Evolutionary conservation across 805 yeast species (phyloP).

Genomic region (Myxozyma sirexii): DNA sequence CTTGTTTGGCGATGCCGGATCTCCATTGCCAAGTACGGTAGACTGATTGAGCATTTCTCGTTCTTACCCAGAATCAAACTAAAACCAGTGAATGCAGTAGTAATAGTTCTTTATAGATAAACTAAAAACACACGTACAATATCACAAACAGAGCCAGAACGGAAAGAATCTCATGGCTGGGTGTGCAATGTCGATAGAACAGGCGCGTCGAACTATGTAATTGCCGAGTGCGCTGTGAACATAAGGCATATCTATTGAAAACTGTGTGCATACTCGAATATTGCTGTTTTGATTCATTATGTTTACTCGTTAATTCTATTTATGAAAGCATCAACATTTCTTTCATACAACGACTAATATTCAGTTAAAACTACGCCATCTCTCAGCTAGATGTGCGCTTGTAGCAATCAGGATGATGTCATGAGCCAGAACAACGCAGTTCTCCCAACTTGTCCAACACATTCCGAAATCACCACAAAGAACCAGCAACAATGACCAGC

Average conservation of each 20-base stretch:
- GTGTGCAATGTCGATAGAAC: neutral
- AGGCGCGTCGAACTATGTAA: neutral
- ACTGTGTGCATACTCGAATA: too few species aligned
- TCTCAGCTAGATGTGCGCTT: too few species aligned
- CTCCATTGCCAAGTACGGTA: slow-evolving; percentile 10
- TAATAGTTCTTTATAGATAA: neutral
- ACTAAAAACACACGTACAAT: neutral
- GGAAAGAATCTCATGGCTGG: neutral
- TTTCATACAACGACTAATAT: too few species aligned
- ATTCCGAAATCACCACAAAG: too few species aligned
- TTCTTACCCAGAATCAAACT: neutral
- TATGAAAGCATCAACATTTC: too few species aligned
- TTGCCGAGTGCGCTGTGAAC: too few species aligned
- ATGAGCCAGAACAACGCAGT: neutral
- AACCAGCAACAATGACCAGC: neutral
- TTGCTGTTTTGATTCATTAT: too few species aligned
- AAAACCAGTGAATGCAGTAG: neutral
- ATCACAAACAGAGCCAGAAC: neutral
- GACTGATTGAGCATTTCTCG: slow-evolving; percentile 18
- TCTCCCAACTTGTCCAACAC: neutral
- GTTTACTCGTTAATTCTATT: too few species aligned
- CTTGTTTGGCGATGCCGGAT: slow-evolving; percentile 12
- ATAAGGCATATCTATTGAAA: too few species aligned
- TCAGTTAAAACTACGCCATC: too few species aligned
- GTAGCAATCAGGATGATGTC: neutral